Percentiles rank a stretch among this genome's conserved stretches.
Evolutionary conservation across 2,329 filamentous ascomycete species (phyloP).

Genomic region (Aspergillus transmontanensis): DNA sequence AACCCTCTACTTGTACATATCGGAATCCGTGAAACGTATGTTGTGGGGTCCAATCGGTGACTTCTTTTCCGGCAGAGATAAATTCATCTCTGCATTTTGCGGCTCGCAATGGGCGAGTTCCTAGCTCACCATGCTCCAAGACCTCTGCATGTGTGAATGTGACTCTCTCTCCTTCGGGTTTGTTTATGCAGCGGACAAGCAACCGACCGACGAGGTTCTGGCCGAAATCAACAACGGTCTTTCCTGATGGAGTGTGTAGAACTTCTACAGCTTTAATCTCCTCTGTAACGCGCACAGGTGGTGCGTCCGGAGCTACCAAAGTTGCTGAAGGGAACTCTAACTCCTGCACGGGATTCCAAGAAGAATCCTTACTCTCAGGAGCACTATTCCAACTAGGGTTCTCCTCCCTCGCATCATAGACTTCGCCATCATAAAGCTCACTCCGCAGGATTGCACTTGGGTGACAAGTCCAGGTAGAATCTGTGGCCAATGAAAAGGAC

Average conservation of each 20-base stretch:
- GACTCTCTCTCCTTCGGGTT: slow-evolving; percentile 15
- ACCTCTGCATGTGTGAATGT: slow-evolving; percentile 58
- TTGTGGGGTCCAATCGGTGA: slow-evolving; percentile 45
- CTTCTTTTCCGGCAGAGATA: slow-evolving; percentile 33
- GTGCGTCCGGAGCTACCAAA: slow-evolving; percentile 46
- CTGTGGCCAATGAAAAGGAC: slow-evolving; percentile 19
- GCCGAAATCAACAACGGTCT: slow-evolving; percentile 58
- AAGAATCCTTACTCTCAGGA: slow-evolving; percentile 2
- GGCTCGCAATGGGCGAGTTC: slow-evolving; percentile 46
- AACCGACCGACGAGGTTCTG: slow-evolving; percentile 61
- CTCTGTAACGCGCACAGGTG: slow-evolving; percentile 48
- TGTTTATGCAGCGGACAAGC: slow-evolving; percentile 33
- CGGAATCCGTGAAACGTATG: slow-evolving; percentile 60
- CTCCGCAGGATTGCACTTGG: slow-evolving; percentile 25
- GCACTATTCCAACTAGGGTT: slow-evolving; percentile 26
- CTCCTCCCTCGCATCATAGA: slow-evolving; percentile 49
- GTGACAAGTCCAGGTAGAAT: slow-evolving; percentile 28
- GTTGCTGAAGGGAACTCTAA: slow-evolving; percentile 33
- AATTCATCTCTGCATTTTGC: slow-evolving; percentile 49
- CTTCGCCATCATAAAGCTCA: slow-evolving; percentile 58
- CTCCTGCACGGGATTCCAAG: slow-evolving; percentile 34
- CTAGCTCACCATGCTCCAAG: slow-evolving; percentile 52
- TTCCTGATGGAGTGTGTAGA: slow-evolving; percentile 44
- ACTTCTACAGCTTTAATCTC: slow-evolving; percentile 30
- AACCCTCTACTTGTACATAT: slow-evolving; percentile 46